Evolutionary conservation across 108 stramenopile species (phyloP), one percentile per base, ranked within the genome.

Genomic region (Pseudonitzschia multiseries): DNA sequence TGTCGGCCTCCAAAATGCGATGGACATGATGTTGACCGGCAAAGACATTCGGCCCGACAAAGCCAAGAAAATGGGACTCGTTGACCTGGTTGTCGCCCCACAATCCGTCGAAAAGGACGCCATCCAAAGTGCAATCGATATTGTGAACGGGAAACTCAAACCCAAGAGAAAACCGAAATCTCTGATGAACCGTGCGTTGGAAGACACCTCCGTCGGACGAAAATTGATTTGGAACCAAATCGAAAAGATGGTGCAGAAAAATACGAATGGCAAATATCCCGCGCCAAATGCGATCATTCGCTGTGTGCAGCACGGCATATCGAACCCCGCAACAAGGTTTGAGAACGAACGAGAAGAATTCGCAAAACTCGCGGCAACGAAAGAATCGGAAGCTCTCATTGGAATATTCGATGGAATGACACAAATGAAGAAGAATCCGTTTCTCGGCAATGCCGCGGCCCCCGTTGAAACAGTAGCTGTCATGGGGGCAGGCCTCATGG

Each of bases 401-500:
- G 97, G 97, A 26, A 87, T 99, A 51, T 99, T 98, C 73, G 93
- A 98, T 69, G 97, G 92, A n/a, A 94, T 92, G 89, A 93, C 86
- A 17, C 77, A 88, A 48, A 88, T 98, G 84, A 99, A 99, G 86
- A 97, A 99, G 78, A 91, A 97, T 78, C 68, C 86, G 29, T 95
- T 89, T 72, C 91, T 90, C 44, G 77, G 79, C 54, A 92, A 89
- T 57, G 80, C 72, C 41, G 89, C 81, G 0, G 57, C 84, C 40
- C 84, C 90, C 24, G 93, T 97, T 10, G 88, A 94, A 26, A 97
- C 81, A 42, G 91, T 99, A 9, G 97, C 97, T 0, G 98, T 99
- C 24, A 93, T 99, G 77, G 99, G 99, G 20, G 98, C 98, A 8
- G 99, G 99, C 33, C 89, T 99, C 56, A 99, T 99, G 99, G 99